Base-by-base conservation (phyloP, 768 basidiomycete species). In the Lentinus tigrinus region DNA sequence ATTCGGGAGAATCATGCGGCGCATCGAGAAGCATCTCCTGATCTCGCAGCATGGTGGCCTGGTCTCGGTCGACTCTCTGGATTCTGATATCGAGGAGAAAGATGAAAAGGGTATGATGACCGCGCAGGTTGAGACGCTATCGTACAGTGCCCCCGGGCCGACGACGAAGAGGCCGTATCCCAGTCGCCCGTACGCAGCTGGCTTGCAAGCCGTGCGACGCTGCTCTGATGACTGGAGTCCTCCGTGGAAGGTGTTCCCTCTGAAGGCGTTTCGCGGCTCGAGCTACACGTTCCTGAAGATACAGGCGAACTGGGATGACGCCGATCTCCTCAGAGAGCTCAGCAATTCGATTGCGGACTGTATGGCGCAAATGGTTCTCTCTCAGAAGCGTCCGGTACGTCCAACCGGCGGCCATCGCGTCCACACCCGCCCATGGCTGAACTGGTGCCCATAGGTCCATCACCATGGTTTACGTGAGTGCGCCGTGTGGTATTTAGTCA, bases 321-420 rank as follows among this genome's bases (percentile, higher is more conserved):
- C 43, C 36, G 58, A 49, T 13, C 28, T 66, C 26, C 54, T 66
- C 9, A 43, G 44, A 2, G 55, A 62, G 26, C 46, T 66, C 17
- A 37, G 55, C 10, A 40, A 47, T 17, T 53, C 60, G 7, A 17
- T 34, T 66, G 34, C 62, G 65, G 10, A 64, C 57, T 13, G 28
- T 60, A 6, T 66, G 62, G 65, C 53, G 65, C 19, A 64, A 62
- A 39, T 66, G 60, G 60, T 56, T 63, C 26, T 66, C 63, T 5
- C 47, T 66, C 7, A 47, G 56, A 34, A 60, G 37, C 34, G 63
- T 64, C 9, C 53, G 60, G 65, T 66, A 46, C 21, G 65, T 50
- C 14, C 23, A 39, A 23, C 13, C 24, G 42, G 40, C 27, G 24
- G 13, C 39, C n/a, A n/a, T n/a, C n/a, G n/a, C n/a, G n/a, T n/a